Evolutionary conservation across 2,329 filamentous ascomycete genomes (phyloP), one percentile per base, ranked within the genome.

Genomic region (Fusarium sp.): DNA sequence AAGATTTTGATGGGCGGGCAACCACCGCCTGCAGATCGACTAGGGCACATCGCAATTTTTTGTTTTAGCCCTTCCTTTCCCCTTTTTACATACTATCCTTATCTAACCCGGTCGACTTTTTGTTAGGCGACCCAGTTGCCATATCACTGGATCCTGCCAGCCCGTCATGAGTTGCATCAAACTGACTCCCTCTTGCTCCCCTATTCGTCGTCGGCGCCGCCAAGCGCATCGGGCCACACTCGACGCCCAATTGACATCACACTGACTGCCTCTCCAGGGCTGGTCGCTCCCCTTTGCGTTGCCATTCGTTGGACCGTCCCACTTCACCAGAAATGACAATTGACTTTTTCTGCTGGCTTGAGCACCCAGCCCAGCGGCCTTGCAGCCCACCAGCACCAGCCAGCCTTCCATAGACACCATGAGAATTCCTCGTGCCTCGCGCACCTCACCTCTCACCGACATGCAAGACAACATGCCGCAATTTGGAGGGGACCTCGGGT

Each of bases 181-280:
- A 74, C 67, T 69, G 63, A 64, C 67, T 67, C 60, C 54, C 56
- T 64, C 63, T 54, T 65, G 63, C 64, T 71, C 74, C 62, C 73
- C 74, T 69, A 75, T 72, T 78, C 74, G 73, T 65, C 63, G 27
- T 64, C 64, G 54, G 58, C 43, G 39, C 45, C 61, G 67, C 72
- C 74, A 74, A 76, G 68, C 52, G 18, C 62, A 63, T 62, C 39
- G 57, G 69, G 74, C 62, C 69, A 68, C 69, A 45, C 69, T 71
- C 69, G 56, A 69, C 69, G 57, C 68, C 69, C 66, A 65, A 67
- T 75, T 78, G 75, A 77, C 69, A 76, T 78, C 76, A 78, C 73
- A 69, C 66, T 76, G 73, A 69, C 68, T 74, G 60, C 56, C 63
- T 58, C 43, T 57, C 65, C 63, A 60, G 50, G 58, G 56, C 67